Evolutionary conservation across 192 early-diverging fungal genomes (phyloP), one percentile per base, ranked within the genome.

Genomic region (Backusella luteola): DNA sequence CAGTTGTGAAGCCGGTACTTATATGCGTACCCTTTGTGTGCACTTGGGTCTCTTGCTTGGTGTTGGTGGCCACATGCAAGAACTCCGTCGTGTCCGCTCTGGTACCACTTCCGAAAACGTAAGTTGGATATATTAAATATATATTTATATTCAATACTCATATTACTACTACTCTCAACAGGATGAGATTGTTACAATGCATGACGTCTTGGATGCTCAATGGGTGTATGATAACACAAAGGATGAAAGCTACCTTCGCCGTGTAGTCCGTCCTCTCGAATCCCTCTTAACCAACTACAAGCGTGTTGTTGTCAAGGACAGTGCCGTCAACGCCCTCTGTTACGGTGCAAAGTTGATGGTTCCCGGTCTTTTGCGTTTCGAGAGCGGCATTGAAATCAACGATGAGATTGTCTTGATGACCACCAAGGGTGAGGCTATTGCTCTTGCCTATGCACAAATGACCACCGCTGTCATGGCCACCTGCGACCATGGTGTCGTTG

Each of bases 311-410:
- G 96, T 99, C 67, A 99, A 99, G 91, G 97, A 99, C 87, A 93
- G 91, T 81, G 95, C 97, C 6, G 95, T 99, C 77, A 99, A 99
- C 79, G 95, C 98, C 63, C 94, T 99, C 79, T 99, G 98, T 91
- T 99, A 99, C 80, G 98, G 98, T 74, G 98, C 98, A 80, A 98
- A 98, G 90, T 84, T 98, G 66, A 98, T 99, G 98, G 90, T 99
- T 70, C 98, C 98, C 26, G 98, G 98, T 82, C 91, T 98, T 23
- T 87, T 99, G 69, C 93, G 97, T 35, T 99, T 95, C 78, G 96
- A 98, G 85, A 93, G 93, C 74, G 96, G 92, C 53, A 92, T 99
- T 80, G 98, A 99, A 83, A 80, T 98, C 80, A 89, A 96, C 84
- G 97, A 99, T 81, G 98, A 99, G 86, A 91, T 99, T 56, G 96